Conservation (phyloP, 495 filamentous ascomycete genomes). For the Oleoguttula mirabilis region DNA sequence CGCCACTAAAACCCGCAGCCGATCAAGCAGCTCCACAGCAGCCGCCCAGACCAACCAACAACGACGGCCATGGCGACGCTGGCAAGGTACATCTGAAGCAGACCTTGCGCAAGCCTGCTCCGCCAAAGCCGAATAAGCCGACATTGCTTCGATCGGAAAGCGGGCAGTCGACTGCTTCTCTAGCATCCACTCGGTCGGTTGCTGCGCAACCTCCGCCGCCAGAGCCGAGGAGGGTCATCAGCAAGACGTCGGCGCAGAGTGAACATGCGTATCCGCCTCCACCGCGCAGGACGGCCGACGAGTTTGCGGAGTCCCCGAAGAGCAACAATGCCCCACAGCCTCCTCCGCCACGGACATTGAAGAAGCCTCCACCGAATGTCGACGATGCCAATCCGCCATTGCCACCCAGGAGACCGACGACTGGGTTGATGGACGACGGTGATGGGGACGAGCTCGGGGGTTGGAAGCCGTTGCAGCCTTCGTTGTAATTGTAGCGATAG, state of each 20-base stretch:
- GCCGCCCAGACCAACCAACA: slow-evolving; percentile 4
- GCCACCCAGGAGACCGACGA: slow-evolving; percentile 21
- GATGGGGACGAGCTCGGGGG: slow-evolving; percentile 14
- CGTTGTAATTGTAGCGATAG: too few species aligned
- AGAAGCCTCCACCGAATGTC: slow-evolving; percentile 11
- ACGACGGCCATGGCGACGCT: slow-evolving; percentile 7
- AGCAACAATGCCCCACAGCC: neutral
- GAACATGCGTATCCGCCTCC: neutral
- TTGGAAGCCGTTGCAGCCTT: slow-evolving; percentile 19
- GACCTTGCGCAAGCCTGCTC: slow-evolving; percentile 30
- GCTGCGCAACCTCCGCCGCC: slow-evolving; percentile 13
- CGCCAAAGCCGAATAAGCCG: slow-evolving; percentile 32
- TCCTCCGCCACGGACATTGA: slow-evolving; percentile 6
- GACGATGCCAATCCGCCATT: slow-evolving; percentile 14
- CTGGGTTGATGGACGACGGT: slow-evolving; percentile 14
- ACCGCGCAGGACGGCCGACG: neutral
- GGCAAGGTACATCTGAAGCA: slow-evolving; percentile 9
- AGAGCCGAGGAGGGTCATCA: slow-evolving; percentile 9
- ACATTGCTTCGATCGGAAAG: slow-evolving; percentile 22
- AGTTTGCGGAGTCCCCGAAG: neutral
- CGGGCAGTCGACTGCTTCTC: slow-evolving; percentile 2
- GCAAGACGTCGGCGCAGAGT: slow-evolving; percentile 1
- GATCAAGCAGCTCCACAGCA: slow-evolving; percentile 7
- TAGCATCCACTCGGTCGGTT: slow-evolving; percentile 6
- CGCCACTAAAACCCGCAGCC: neutral